Base-by-base conservation (phyloP, 306 rosid species). In the Dalbergia cultrata region DNA sequence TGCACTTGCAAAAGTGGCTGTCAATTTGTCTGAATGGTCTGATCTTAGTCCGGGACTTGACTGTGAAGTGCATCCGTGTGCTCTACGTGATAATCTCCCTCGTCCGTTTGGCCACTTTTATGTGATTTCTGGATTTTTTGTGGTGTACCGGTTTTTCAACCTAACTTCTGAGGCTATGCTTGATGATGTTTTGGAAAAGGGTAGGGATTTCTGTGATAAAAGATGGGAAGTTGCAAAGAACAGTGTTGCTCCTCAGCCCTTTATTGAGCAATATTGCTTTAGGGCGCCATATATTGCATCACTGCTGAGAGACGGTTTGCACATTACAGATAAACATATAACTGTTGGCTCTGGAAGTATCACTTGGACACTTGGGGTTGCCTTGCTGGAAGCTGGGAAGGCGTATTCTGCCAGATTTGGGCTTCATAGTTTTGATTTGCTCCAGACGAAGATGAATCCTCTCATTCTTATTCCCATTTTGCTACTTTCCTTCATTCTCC, bases 301-400 rank as follows among this genome's bases (percentile, higher is more conserved):
- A 14, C 87, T 95, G 81, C 82, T 95, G 87, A 95, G 98, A 77
- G 97, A 93, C 81, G 98, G 99, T 69, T 88, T 95, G 93, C 98
- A 93, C 85, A 91, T 95, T 81, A 85, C 88, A 13, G 98, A 93
- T 82, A 72, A 79, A 49, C 87, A 88, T 64, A 81, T 95, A 69
- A 81, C 85, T 71, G 92, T 95, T 81, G 99, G 98, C 64, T 95
- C 99, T 77, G 99, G 99, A 76, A 88, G 96, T 81, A 93, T 91
- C 58, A 95, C 99, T 56, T 95, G 99, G 99, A 93, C 99, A 7
- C 94, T 91, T 57, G 99, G 98, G 82, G 98, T 95, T 82, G 97
- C 98, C 53, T 87, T 95, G 78, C 81, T 92, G 85, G 97, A 91
- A 81, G 98, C 98, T 76, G 99, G 98, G 78, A 90, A 88, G 72